These are phyloP conservation scores for Eucalyptus brandiana DNA, from an alignment of 345 rosid species.

Conservation along the genomic window DNA sequence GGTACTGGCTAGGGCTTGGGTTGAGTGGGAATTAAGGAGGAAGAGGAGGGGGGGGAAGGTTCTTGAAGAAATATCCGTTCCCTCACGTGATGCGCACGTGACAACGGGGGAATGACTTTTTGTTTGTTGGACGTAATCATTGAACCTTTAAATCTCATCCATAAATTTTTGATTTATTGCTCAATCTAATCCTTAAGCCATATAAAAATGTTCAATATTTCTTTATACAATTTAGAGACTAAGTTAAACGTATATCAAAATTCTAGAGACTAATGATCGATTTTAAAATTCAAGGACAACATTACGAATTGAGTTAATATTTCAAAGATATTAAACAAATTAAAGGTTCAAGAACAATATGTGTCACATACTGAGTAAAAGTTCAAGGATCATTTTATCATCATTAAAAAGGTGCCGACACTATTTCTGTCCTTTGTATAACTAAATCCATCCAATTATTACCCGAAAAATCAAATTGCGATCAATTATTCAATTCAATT, in stretches of 20 bases:
- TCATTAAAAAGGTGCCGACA: background rate
- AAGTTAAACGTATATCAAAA: rapidly evolving
- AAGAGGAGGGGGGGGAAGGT: background rate
- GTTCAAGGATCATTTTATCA: rapidly evolving
- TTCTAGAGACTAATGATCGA: too few species aligned
- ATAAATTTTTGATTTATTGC: too few species aligned
- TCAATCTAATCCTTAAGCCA: too few species aligned
- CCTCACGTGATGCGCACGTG: background rate
- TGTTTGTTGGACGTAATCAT: too few species aligned
- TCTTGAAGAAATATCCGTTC: background rate
- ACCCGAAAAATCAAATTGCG: background rate
- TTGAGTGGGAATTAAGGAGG: background rate
- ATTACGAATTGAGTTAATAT: too few species aligned
- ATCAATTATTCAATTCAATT: background rate
- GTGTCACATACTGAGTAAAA: rapidly evolving
- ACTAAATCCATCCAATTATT: background rate
- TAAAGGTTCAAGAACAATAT: rapidly evolving
- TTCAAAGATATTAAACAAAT: rapidly evolving
- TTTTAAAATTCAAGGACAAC: rapidly evolving
- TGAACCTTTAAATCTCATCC: too few species aligned
- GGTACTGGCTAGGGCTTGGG: background rate
- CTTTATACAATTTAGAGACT: too few species aligned
- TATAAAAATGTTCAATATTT: too few species aligned
- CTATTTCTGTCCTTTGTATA: too few species aligned
- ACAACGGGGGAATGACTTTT: background rate